These are phyloP conservation scores for Apium graveolens DNA, from an alignment of 129 eudicot genomes.

Conservation along the genomic window DNA sequence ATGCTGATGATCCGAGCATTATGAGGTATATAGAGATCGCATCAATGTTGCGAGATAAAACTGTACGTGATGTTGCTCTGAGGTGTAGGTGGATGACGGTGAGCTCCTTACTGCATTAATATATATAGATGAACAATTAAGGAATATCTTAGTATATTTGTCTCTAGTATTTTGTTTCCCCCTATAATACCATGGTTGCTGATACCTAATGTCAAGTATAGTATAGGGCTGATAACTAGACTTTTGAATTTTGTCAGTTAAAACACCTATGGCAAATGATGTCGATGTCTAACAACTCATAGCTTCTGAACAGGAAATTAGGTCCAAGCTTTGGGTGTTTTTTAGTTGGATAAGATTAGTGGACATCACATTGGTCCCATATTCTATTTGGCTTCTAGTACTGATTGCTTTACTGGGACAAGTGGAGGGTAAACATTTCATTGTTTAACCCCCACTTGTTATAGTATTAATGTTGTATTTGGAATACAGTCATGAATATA, in stretches of 20 bases:
- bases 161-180: neutral
- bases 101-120: constrained; percentile 22
- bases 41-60: constrained; percentile 73
- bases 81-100: constrained; percentile 93
- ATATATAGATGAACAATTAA: neutral
- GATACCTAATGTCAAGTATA: neutral
- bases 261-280: neutral
- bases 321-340: neutral
- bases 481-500: neutral
- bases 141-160: neutral
- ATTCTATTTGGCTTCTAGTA: neutral
- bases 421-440: neutral
- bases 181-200: neutral
- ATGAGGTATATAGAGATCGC: constrained; percentile 80
- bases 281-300: neutral
- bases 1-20: constrained; percentile 65
- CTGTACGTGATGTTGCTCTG: constrained; percentile 95
- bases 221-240: neutral
- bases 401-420: neutral
- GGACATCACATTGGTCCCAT: neutral
- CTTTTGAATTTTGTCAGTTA: no score
- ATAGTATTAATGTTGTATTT: neutral
- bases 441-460: neutral
- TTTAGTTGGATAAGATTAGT: neutral
- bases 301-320: neutral